A percentile compares a stretch with the other conserved stretches of the same genome.
Conservation (phyloP, 169 alveolate species). For the Toxoplasma gondii region DNA sequence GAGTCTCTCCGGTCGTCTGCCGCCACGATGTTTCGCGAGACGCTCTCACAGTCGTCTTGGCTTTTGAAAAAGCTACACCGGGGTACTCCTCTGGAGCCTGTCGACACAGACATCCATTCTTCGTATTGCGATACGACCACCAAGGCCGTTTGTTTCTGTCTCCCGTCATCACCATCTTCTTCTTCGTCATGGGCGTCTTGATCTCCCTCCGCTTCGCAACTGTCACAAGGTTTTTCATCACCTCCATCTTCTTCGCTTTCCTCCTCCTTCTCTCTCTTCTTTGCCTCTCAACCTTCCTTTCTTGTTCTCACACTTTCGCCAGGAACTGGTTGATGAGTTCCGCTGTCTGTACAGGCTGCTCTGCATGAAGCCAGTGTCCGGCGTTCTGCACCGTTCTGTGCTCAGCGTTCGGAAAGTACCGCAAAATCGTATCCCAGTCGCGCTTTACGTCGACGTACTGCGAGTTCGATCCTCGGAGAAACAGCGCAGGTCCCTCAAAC, state of each 20-base stretch:
- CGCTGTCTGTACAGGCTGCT: neutral
- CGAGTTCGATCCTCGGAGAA: neutral
- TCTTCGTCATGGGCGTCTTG: neutral
- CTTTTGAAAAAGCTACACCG: too few species aligned
- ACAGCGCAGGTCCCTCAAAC: neutral
- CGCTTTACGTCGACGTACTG: neutral
- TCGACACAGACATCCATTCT: too few species aligned
- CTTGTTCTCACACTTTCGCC: neutral
- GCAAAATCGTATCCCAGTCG: neutral
- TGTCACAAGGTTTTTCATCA: neutral
- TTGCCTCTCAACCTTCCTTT: neutral
- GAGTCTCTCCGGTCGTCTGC: too few species aligned
- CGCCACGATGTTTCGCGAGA: too few species aligned
- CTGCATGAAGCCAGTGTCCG: conserved; percentile 12
- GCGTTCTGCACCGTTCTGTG: neutral
- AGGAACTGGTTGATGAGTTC: conserved; percentile 4
- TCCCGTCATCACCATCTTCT: too few species aligned
- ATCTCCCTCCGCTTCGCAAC: neutral
- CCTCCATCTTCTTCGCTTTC: neutral
- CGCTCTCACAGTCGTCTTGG: too few species aligned
- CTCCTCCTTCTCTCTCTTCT: neutral
- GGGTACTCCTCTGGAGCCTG: too few species aligned
- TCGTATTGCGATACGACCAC: too few species aligned
- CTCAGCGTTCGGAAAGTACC: neutral
- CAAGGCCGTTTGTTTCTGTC: too few species aligned